Evolutionary conservation across 345 rosid species (phyloP), one percentile per base, ranked within the genome.

Genomic region (Acer campestre): DNA sequence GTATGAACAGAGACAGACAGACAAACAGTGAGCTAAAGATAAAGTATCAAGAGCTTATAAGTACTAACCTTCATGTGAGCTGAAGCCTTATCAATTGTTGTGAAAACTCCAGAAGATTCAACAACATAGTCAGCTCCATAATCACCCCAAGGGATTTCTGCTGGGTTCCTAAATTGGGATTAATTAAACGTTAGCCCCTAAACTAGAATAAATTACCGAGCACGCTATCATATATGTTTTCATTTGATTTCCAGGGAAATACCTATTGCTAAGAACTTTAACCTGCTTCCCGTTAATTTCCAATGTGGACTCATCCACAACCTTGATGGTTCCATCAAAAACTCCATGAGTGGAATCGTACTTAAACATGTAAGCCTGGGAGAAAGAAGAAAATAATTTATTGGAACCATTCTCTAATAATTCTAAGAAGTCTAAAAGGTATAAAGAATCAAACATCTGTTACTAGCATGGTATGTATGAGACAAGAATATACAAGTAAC

Each of bases 141-240:
- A 81, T 93, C 91, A 81, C 97, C 99, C 99, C 99, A 96, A 48
- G 99, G 98, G 78, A 96, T 94, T 82, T 96, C 98, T 73, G 91
- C 89, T 61, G 99, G 98, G 80, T 94, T 91, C 85, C 99, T 96
- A 87, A 46, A 58, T 22, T 70, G 75, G 74, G 64, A 82, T 51
- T 31, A 59, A 17, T 31, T 63, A 20, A 61, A 38, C 48, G 31
- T 81, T 53, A 83, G 73, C 49, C 49, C 31, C 38, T 4, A 38
- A 40, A 18, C 16, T 20, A 67, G 51, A 55, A 67, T 46, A 27
- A 51, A 29, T 51, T 18, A 9, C 27, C 62, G 16, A 46, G 10
- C 65, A 66, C 6, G 27, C 68, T 38, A 8, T 0, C 14, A 44
- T 62, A 62, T 68, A 67, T 27, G 20, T 16, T 64, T 23, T 18